Conservation (phyloP, 495 filamentous ascomycete species). For the Tuber melanosporum region DNA sequence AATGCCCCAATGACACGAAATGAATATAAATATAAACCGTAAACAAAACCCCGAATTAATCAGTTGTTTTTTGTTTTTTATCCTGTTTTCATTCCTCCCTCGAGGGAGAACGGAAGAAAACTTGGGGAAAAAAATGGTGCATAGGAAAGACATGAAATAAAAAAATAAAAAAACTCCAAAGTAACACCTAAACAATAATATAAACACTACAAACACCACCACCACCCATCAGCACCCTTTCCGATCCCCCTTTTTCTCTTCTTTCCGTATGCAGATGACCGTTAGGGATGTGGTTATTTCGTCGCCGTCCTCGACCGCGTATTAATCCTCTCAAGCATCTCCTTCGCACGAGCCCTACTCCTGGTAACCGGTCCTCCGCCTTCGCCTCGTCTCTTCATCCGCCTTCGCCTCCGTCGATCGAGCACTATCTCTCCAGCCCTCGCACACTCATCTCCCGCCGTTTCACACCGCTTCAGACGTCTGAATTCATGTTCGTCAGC, state of each 20-base stretch:
- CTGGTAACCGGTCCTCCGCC: neutral
- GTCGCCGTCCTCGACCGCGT: neutral
- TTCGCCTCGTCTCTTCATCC: neutral
- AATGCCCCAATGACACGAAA: neutral
- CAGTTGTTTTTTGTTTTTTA: neutral
- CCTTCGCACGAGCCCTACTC: constrained; percentile 1
- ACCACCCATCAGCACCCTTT: neutral
- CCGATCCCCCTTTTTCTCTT: neutral
- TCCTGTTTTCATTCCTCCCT: neutral
- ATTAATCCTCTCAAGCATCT: neutral
- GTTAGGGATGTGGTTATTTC: neutral
- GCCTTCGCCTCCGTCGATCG: neutral
- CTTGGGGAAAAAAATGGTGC: neutral
- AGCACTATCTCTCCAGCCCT: neutral
- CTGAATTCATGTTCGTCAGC: constrained; percentile 6
- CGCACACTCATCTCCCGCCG: neutral
- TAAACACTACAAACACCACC: neutral
- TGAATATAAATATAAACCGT: neutral
- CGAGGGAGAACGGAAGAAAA: neutral
- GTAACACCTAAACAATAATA: constrained; percentile 2
- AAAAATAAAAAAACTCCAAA: neutral
- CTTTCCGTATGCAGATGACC: neutral
- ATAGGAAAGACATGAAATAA: neutral
- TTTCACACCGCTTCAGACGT: constrained; percentile 4
- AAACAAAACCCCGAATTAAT: neutral